Conservation (phyloP, 129 eudicot species). For the Flaveria robusta region DNA sequence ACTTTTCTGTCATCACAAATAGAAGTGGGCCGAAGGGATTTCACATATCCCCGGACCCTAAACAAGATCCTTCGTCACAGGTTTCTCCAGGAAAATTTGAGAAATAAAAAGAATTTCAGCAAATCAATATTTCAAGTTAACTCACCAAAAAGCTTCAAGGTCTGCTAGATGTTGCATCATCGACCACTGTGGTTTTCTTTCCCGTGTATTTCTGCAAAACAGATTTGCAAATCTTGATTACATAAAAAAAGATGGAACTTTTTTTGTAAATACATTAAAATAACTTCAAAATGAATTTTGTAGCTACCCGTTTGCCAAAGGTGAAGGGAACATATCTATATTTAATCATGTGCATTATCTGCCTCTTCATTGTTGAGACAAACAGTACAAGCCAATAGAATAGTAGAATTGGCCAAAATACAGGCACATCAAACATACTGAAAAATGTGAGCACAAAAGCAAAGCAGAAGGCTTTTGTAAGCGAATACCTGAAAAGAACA, state of each 20-base stretch:
- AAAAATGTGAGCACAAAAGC: constrained; percentile 71
- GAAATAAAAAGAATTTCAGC: constrained; percentile 25
- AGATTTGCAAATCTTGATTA: background rate
- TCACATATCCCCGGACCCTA: constrained; percentile 32
- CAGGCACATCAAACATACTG: constrained; percentile 80
- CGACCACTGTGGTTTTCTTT: constrained; percentile 58
- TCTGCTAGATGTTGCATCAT: constrained; percentile 46
- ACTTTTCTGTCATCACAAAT: constrained; percentile 24
- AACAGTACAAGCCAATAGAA: constrained; percentile 78
- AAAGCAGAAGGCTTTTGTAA: constrained; percentile 67
- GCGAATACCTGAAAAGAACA: constrained; percentile 51
- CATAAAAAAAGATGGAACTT: background rate
- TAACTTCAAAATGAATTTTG: background rate
- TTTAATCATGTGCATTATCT: constrained; percentile 79
- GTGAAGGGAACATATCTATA: constrained; percentile 80
- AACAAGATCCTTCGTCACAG: constrained; percentile 23
- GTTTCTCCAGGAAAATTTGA: constrained; percentile 20
- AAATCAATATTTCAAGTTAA: constrained; percentile 31
- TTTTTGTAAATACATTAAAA: background rate
- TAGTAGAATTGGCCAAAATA: constrained; percentile 80
- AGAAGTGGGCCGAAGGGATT: constrained; percentile 8
- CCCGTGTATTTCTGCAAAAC: constrained; percentile 70
- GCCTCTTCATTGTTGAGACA: constrained; percentile 67
- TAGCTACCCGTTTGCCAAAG: constrained; percentile 71
- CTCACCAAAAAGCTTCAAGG: constrained; percentile 50